These are phyloP conservation scores for Plasmodium billcollinsi DNA, from an alignment of 169 alveolate species.

Conservation along the genomic window DNA sequence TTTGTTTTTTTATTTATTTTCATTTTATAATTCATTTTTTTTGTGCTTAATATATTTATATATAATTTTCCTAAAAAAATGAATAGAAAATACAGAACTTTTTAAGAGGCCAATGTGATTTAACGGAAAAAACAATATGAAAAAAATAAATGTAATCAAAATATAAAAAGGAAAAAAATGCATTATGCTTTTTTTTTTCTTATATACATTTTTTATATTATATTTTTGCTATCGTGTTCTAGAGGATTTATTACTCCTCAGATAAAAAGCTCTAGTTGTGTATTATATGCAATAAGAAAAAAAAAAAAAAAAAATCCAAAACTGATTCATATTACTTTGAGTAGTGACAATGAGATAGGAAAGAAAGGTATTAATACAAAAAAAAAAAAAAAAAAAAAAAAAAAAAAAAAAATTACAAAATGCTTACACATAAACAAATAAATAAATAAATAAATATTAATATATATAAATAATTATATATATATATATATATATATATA, in stretches of 20 bases:
- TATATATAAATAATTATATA: too few species aligned
- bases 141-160: background rate
- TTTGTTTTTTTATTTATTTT: background rate
- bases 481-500: background rate
- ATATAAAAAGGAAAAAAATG: conserved; percentile 51
- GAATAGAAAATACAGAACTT: too few species aligned
- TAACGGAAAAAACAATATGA: conserved; percentile 1
- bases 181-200: conserved; percentile 17
- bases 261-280: conserved; percentile 12
- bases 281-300: conserved; percentile 53
- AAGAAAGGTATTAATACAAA: conserved; percentile 36
- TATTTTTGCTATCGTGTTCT: conserved; percentile 1
- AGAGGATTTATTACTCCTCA: conserved; percentile 38
- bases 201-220: conserved; percentile 11
- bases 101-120: background rate
- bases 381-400: background rate
- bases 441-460: background rate
- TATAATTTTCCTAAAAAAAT: too few species aligned
- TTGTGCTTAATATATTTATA: too few species aligned
- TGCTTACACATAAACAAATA: too few species aligned
- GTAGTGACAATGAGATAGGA: conserved; percentile 77
- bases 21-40: background rate
- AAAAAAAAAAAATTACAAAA: background rate
- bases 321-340: conserved; percentile 65
- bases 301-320: conserved; percentile 62